Conservation (phyloP, 2,329 filamentous ascomycete species). For the Ramularia collo-cygni region DNA sequence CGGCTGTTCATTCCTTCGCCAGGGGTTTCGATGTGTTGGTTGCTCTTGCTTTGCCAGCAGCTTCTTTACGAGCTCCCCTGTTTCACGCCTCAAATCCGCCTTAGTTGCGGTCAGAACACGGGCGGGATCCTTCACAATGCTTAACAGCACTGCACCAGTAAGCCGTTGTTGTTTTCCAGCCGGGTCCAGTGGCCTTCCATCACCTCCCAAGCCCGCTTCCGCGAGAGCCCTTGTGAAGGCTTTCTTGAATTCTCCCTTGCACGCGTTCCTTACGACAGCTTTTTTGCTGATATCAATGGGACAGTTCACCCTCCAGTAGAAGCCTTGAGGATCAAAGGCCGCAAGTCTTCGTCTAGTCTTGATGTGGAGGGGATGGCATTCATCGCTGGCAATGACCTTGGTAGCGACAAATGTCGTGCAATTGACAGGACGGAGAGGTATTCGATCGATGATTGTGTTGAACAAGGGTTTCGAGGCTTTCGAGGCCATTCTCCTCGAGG, state of each 20-base stretch:
- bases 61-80: slow-evolving; percentile 5
- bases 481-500: slow-evolving; percentile 1
- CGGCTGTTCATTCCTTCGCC: no score
- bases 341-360: slow-evolving; percentile 22
- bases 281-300: slow-evolving; percentile 30
- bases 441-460: slow-evolving; percentile 15
- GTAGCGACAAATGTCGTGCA: slow-evolving; percentile 22
- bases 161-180: neutral
- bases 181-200: slow-evolving; percentile 20
- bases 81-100: slow-evolving; percentile 10
- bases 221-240: slow-evolving; percentile 43
- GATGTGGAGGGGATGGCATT: slow-evolving; percentile 28
- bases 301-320: slow-evolving; percentile 44
- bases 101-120: slow-evolving; percentile 15
- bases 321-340: slow-evolving; percentile 26
- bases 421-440: slow-evolving; percentile 21
- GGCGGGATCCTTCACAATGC: slow-evolving; percentile 12
- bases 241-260: slow-evolving; percentile 36
- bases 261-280: slow-evolving; percentile 42
- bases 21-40: no score
- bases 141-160: slow-evolving; percentile 15
- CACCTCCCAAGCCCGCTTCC: slow-evolving; percentile 38
- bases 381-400: slow-evolving; percentile 18
- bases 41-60: slow-evolving; percentile 5
- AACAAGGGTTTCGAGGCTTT: slow-evolving; percentile 9